A percentile compares a stretch with the other conserved stretches of the same genome.
These are phyloP conservation scores for Malassezia brasiliensis DNA, from an alignment of 1,284 basidiomycete species.

Conservation along the genomic window DNA sequence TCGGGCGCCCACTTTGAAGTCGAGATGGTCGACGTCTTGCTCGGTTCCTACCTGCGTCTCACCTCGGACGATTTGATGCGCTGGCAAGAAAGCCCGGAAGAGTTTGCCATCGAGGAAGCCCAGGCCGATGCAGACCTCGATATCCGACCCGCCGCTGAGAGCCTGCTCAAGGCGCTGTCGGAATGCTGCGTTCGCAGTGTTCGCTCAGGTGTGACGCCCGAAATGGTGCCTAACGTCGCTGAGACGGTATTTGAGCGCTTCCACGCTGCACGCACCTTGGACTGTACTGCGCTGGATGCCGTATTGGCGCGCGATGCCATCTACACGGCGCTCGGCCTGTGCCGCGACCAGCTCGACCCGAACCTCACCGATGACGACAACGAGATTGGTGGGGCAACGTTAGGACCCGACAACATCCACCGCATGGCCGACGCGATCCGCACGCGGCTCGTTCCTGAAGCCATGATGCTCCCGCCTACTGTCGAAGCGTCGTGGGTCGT, in stretches of 20 bases:
- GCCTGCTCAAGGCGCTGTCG: constrained; percentile 32
- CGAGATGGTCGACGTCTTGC: constrained; percentile 32
- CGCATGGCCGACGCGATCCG: constrained; percentile 29
- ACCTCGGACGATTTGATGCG: constrained; percentile 31
- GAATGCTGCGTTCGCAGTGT: constrained; percentile 24
- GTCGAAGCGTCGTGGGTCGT: constrained; percentile 29
- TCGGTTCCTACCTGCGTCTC: constrained; percentile 34
- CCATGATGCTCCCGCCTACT: constrained; percentile 16
- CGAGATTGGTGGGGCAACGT: constrained; percentile 1
- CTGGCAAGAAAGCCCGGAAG: constrained; percentile 39
- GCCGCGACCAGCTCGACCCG: constrained; percentile 28
- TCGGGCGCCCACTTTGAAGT: constrained; percentile 24
- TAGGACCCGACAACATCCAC: constrained; percentile 15
- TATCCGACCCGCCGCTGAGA: constrained; percentile 42
- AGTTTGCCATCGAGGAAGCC: constrained; percentile 36
- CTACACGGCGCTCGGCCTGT: constrained; percentile 36
- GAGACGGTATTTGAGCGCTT: constrained; percentile 35
- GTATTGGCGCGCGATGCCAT: constrained; percentile 38
- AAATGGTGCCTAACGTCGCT: constrained; percentile 19
- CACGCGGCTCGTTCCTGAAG: constrained; percentile 32
- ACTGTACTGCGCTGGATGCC: constrained; percentile 19
- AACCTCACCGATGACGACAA: constrained; percentile 23
- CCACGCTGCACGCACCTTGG: constrained; percentile 17
- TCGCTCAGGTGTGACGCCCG: constrained; percentile 4
- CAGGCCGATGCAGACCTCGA: constrained; percentile 37